These are phyloP conservation scores for Pichia terricola DNA, from an alignment of 1,139 yeast species.

Conservation along the genomic window DNA sequence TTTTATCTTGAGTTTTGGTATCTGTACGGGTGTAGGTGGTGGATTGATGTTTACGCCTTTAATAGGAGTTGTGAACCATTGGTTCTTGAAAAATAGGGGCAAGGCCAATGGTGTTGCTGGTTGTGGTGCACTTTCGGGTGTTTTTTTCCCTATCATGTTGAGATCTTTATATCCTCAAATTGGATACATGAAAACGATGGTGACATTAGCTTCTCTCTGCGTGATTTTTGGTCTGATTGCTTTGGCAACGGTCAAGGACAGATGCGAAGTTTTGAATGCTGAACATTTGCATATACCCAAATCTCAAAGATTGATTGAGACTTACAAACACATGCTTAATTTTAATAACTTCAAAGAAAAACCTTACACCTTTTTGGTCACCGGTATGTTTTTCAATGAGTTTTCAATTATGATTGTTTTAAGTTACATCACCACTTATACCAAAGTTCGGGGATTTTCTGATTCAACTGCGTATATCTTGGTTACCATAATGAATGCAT, in stretches of 20 bases:
- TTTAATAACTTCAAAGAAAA: slow-evolving; percentile 34
- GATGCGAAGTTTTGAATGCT: slow-evolving; percentile 23
- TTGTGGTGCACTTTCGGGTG: slow-evolving; percentile 54
- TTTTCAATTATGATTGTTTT: slow-evolving; percentile 19
- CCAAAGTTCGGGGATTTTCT: slow-evolving; percentile 33
- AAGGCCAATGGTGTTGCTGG: slow-evolving; percentile 51
- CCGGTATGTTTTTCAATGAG: slow-evolving; percentile 20
- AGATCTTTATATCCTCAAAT: slow-evolving; percentile 39
- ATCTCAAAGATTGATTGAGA: slow-evolving; percentile 27
- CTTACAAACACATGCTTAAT: slow-evolving; percentile 31
- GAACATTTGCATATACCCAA: slow-evolving; percentile 5
- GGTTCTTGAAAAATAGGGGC: slow-evolving; percentile 51
- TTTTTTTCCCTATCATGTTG: slow-evolving; percentile 50
- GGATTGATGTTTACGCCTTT: slow-evolving; percentile 50
- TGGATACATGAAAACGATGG: slow-evolving; percentile 53
- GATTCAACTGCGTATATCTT: slow-evolving; percentile 35
- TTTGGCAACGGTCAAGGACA: slow-evolving; percentile 13
- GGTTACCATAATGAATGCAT: slow-evolving; percentile 38
- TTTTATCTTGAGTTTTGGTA: slow-evolving; percentile 48
- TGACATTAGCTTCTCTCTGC: slow-evolving; percentile 45
- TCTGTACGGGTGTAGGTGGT: slow-evolving; percentile 47
- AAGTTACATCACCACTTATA: slow-evolving; percentile 41
- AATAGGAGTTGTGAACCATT: slow-evolving; percentile 51
- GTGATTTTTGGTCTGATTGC: slow-evolving; percentile 30
- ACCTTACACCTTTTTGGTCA: slow-evolving; percentile 25